phyloP scores from a whole-genome alignment of 768 basidiomycete genomes.

The Auricularia sp. region DNA sequence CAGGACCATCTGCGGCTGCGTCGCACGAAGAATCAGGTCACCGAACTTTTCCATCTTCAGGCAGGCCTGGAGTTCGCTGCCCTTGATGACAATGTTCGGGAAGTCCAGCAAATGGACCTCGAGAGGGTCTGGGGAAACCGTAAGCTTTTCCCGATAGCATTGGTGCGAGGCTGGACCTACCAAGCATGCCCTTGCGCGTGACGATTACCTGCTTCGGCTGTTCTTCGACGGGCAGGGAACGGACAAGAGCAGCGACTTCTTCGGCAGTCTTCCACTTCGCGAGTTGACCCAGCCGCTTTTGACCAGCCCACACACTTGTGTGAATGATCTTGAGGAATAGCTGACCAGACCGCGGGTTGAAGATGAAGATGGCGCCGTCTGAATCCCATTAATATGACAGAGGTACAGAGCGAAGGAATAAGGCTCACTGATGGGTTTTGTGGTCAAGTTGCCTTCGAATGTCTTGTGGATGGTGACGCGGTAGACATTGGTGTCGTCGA shows the following conservation, averaged over 20 bases:
- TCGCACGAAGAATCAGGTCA: conserved; percentile 91
- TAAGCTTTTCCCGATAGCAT: not conserved
- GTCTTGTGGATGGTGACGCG: conserved; percentile 99
- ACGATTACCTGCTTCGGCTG: conserved; percentile 99
- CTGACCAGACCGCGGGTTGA: conserved; percentile 97
- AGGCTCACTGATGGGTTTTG: conserved; percentile 82
- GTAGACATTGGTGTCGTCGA: conserved; percentile 99
- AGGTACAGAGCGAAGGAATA: not conserved
- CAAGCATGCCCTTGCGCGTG: conserved; percentile 99
- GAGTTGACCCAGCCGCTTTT: conserved; percentile 97
- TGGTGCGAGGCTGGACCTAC: conserved; percentile 27
- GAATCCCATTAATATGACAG: conserved; percentile 5
- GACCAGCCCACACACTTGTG: conserved; percentile 99
- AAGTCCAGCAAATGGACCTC: conserved; percentile 99
- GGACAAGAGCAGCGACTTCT: conserved; percentile 96
- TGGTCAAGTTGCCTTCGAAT: conserved; percentile 98
- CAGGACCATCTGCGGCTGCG: conserved; percentile 97
- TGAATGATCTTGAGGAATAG: conserved; percentile 98
- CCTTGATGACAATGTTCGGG: conserved; percentile 99
- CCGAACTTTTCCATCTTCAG: conserved; percentile 99
- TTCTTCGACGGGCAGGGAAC: conserved; percentile 98
- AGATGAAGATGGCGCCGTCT: conserved; percentile 97
- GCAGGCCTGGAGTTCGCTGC: conserved; percentile 97
- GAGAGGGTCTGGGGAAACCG: conserved; percentile 48
- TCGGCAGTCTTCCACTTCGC: conserved; percentile 99